Percentiles rank a stretch among this genome's conserved stretches.
phyloP scores from a whole-genome alignment of 1,139 yeast genomes.

The Kodamaea derodonti region DNA sequence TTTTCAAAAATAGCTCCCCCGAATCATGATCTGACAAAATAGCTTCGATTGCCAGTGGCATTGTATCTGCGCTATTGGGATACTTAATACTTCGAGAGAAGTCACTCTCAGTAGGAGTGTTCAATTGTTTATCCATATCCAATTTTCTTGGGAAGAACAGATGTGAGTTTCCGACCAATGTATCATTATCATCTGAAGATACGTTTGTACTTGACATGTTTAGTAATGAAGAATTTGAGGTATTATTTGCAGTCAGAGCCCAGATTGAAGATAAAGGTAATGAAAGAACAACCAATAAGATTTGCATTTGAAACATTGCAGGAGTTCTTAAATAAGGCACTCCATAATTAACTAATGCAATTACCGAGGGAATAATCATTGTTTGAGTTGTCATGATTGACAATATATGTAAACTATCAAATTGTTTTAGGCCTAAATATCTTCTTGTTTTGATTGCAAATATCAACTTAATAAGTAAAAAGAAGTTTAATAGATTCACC shows the following conservation, averaged over 20 bases:
- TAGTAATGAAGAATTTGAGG: slow-evolving; percentile 21
- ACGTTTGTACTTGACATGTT: slow-evolving; percentile 11
- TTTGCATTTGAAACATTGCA: slow-evolving; percentile 19
- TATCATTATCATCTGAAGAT: slow-evolving; percentile 5
- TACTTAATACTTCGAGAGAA: neutral
- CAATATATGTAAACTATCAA: slow-evolving; percentile 75
- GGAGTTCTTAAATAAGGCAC: slow-evolving; percentile 7
- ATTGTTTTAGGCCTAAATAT: slow-evolving; percentile 72
- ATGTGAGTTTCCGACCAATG: slow-evolving; percentile 5
- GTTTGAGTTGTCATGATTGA: slow-evolving; percentile 83
- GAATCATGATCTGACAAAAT: neutral
- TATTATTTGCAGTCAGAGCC: slow-evolving; percentile 64
- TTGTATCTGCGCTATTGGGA: neutral
- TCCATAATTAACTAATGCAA: slow-evolving; percentile 6
- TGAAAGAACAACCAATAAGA: slow-evolving; percentile 49
- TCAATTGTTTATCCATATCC: no score
- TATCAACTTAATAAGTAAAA: slow-evolving; percentile 58
- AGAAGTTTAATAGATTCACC: slow-evolving; percentile 55
- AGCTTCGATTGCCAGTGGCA: neutral
- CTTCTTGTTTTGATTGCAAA: slow-evolving; percentile 71
- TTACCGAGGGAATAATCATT: slow-evolving; percentile 57
- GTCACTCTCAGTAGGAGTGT: neutral
- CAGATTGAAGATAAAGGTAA: slow-evolving; percentile 84
- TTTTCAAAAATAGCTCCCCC: neutral
- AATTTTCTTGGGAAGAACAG: slow-evolving; percentile 1